Evolutionary conservation across 768 basidiomycete species (phyloP).

Genomic region (Boletellus ananas): DNA sequence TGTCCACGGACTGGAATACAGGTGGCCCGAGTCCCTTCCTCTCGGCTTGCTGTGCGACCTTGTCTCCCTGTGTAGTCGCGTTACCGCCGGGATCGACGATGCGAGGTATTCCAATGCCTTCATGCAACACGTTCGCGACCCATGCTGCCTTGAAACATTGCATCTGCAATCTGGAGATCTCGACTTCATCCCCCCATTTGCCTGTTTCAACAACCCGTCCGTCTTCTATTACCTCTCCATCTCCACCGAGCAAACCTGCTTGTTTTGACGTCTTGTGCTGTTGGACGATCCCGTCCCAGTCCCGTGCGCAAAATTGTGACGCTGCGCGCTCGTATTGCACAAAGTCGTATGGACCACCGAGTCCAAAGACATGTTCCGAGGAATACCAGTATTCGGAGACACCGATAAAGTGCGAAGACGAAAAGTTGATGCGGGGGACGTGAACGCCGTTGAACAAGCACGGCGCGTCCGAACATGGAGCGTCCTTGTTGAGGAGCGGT

Average conservation of each 20-base stretch:
- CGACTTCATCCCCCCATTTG: slow-evolving; percentile 71
- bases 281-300: slow-evolving; percentile 72
- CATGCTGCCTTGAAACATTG: slow-evolving; percentile 99
- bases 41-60: slow-evolving; percentile 71
- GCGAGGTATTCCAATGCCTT: slow-evolving; percentile 92
- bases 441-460: slow-evolving; percentile 95
- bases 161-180: slow-evolving; percentile 84
- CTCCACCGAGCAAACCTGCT: slow-evolving; percentile 49
- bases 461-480: slow-evolving; percentile 76
- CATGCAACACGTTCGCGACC: slow-evolving; percentile 94
- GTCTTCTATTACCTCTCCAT: slow-evolving; percentile 59
- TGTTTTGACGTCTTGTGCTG: slow-evolving; percentile 57
- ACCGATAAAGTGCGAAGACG: slow-evolving; percentile 90
- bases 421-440: slow-evolving; percentile 92
- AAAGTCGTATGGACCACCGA: slow-evolving; percentile 94
- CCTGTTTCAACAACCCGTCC: slow-evolving; percentile 62
- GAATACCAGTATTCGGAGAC: slow-evolving; percentile 99
- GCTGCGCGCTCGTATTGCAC: slow-evolving; percentile 95
- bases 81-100: slow-evolving; percentile 86
- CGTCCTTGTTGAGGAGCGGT: slow-evolving; percentile 78
- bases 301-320: slow-evolving; percentile 71
- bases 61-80: slow-evolving; percentile 59
- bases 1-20: slow-evolving; percentile 89
- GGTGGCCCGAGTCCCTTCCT: slow-evolving; percentile 80
- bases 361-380: slow-evolving; percentile 91